These are phyloP conservation scores for Botrytis deweyae DNA, from an alignment of 2,329 filamentous ascomycete species.

Conservation along the genomic window DNA sequence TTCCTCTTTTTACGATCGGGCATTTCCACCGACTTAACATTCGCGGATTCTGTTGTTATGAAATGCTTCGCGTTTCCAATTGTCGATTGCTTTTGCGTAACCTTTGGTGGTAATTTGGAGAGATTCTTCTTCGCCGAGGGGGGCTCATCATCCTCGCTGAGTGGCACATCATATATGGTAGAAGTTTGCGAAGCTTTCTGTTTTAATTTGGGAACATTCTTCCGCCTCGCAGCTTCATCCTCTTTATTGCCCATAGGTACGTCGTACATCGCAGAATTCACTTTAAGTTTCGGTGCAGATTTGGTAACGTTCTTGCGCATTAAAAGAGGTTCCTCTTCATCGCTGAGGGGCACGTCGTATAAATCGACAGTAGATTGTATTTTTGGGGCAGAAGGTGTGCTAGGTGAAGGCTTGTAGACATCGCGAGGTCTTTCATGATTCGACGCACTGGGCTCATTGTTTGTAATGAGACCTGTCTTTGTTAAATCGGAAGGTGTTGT, in stretches of 20 bases:
- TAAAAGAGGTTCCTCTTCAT: slow-evolving; percentile 24
- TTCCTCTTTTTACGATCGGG: slow-evolving; percentile 35
- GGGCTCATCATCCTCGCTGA: slow-evolving; percentile 5
- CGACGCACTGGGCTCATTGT: slow-evolving; percentile 17
- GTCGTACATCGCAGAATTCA: slow-evolving; percentile 28
- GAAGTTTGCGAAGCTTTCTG: slow-evolving; percentile 16
- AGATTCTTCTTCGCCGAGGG: slow-evolving; percentile 13
- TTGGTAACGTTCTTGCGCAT: slow-evolving; percentile 20
- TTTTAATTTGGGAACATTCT: slow-evolving; percentile 24
- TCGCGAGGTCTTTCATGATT: slow-evolving; percentile 13
- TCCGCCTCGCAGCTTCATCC: slow-evolving; percentile 17
- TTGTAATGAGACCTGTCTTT: slow-evolving; percentile 15
- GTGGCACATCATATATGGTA: slow-evolving; percentile 6
- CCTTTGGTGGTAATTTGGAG: slow-evolving; percentile 12
- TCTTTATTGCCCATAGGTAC: slow-evolving; percentile 29
- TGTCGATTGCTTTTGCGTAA: not conserved
- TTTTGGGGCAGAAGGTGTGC: slow-evolving; percentile 13
- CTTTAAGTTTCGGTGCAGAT: slow-evolving; percentile 7
- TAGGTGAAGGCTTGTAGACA: slow-evolving; percentile 9
- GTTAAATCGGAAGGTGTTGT: slow-evolving; percentile 30
- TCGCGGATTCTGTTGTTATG: not conserved
- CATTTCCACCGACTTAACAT: slow-evolving; percentile 8
- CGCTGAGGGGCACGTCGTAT: slow-evolving; percentile 34
- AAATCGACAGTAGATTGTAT: slow-evolving; percentile 22
- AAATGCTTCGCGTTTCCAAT: not conserved